These are phyloP conservation scores for Ganoderma resinaceum DNA, from an alignment of 1,284 basidiomycete species.

Conservation along the genomic window DNA sequence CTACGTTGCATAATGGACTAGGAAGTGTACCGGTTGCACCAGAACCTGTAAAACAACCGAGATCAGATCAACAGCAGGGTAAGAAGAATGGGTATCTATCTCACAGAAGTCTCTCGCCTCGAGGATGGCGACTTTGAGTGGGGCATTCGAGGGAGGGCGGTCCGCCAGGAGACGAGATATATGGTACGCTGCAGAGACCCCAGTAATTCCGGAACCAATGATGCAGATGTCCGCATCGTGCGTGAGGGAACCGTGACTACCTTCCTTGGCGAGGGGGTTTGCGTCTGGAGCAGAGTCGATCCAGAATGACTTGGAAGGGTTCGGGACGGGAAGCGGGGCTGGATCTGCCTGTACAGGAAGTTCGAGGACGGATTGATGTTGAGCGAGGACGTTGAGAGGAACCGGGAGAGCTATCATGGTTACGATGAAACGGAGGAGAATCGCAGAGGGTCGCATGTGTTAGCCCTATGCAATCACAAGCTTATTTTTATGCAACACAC, in stretches of 20 bases:
- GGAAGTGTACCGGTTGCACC: slow-evolving; percentile 73
- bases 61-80: not conserved
- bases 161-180: slow-evolving; percentile 51
- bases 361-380: slow-evolving; percentile 32
- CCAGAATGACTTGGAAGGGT: slow-evolving; percentile 79
- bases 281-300: slow-evolving; percentile 57
- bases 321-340: slow-evolving; percentile 55
- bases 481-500: too few species aligned
- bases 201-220: slow-evolving; percentile 81
- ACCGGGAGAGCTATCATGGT: slow-evolving; percentile 34
- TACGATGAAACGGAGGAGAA: slow-evolving; percentile 4
- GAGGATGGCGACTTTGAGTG: slow-evolving; percentile 62
- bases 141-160: slow-evolving; percentile 25
- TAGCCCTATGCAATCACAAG: not conserved
- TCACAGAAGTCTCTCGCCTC: slow-evolving; percentile 84
- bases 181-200: slow-evolving; percentile 75
- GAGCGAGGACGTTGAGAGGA: slow-evolving; percentile 30
- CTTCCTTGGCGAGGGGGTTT: slow-evolving; percentile 69
- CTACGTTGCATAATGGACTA: too few species aligned
- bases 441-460: not conserved
- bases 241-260: slow-evolving; percentile 64
- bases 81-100: slow-evolving; percentile 35
- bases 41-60: slow-evolving; percentile 55
- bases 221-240: slow-evolving; percentile 73
- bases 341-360: slow-evolving; percentile 23